These are phyloP conservation scores for Hemisphaericaspora xylofermentans DNA, from an alignment of 1,139 yeast genomes.

Conservation along the genomic window DNA sequence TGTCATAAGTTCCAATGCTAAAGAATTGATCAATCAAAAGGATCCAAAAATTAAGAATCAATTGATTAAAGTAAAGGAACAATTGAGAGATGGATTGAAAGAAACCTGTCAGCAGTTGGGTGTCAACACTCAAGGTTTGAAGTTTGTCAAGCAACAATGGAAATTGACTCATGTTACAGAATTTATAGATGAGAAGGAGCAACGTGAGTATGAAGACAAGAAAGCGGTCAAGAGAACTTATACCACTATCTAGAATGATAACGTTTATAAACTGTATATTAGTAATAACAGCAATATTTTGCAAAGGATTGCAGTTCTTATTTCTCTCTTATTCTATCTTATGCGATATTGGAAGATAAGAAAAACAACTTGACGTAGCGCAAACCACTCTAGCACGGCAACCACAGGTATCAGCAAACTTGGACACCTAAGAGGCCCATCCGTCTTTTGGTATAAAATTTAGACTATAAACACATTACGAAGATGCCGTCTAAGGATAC, in stretches of 20 bases:
- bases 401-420: too few species aligned
- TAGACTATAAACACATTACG: too few species aligned
- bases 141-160: conserved; percentile 77
- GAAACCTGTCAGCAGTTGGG: conserved; percentile 64
- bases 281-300: background rate
- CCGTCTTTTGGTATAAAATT: too few species aligned
- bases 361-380: too few species aligned
- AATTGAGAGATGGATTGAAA: conserved; percentile 54
- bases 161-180: conserved; percentile 68
- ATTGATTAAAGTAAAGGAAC: conserved; percentile 55
- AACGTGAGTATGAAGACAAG: conserved; percentile 53
- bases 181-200: conserved; percentile 71
- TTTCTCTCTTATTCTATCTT: background rate
- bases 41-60: conserved; percentile 62
- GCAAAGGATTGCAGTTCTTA: background rate
- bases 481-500: too few species aligned
- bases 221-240: conserved; percentile 69
- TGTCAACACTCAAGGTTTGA: conserved; percentile 83
- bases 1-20: conserved; percentile 68
- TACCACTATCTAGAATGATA: conserved; percentile 25
- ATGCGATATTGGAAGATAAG: too few species aligned
- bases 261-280: background rate
- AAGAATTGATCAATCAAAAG: conserved; percentile 67
- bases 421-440: too few species aligned
- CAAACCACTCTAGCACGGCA: too few species aligned